Base-by-base conservation (phyloP, 202 grass and related monocot genomes). In the Schoenoplectus triqueter region DNA sequence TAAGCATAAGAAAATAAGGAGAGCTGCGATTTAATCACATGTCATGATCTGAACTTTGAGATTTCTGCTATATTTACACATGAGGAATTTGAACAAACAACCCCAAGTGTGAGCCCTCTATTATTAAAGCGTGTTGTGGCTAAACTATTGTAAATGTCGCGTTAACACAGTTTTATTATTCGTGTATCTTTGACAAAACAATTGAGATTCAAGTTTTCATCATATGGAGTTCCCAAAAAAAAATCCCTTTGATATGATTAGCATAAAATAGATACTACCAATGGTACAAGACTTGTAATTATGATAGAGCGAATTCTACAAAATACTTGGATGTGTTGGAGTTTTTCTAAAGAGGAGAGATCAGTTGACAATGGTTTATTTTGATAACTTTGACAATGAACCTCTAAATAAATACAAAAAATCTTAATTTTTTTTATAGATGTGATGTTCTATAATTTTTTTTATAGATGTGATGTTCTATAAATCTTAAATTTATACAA, bases 21-120 rank as follows among this genome's bases (percentile, higher is more conserved):
- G 13, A 0, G 21, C 22, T n/a, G 1, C 5, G 39, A 78, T 61
- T 78, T 61, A 44, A 78, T 61, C 54, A 78, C 54, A 17, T 61
- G 52, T 78, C 52, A n/a, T 78, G 52, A 18, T 78, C 2, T 4
- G 50, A 61, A 78, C 2, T 7, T 42, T 41, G 54, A 78, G 31
- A 56, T 78, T 60, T 60, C 14, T 78, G 39, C 55, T 78, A 41
- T 41, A 78, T 61, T 78, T 61, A 42, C 31, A 61, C 75, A 19
- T 14, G 54, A 1, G 75, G 75, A 61, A 78, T 61, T 78, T 78
- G 54, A 44, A 7, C 13, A 61, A 78, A 78, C 6, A 78, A 78
- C 3, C 18, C 7, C 54, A 78, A 42, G 61, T 78, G 51, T 59
- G 71, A 54, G 1, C 21, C 9, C 6, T 72, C 22, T 67, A 47